These are phyloP conservation scores for Aspergillus unguis DNA, from an alignment of 2,329 filamentous ascomycete genomes.

Conservation along the genomic window DNA sequence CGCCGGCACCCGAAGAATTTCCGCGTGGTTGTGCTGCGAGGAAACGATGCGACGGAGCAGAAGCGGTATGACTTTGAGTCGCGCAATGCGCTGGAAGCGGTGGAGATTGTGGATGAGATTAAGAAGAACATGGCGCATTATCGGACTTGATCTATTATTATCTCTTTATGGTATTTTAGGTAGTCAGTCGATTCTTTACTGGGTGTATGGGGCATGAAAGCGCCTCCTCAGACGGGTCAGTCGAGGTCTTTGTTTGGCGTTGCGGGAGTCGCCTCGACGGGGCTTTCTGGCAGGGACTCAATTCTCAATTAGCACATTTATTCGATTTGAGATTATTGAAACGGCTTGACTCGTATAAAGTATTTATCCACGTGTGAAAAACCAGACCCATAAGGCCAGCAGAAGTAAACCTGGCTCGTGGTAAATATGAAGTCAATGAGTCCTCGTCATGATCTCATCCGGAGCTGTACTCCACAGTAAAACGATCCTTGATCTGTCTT, in stretches of 20 bases:
- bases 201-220: not conserved
- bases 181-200: not conserved
- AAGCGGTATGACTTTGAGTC: conserved; percentile 68
- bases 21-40: conserved; percentile 58
- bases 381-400: too few species aligned
- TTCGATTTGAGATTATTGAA: too few species aligned
- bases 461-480: too few species aligned
- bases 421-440: too few species aligned
- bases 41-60: conserved; percentile 60
- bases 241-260: conserved; percentile 2
- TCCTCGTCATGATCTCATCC: too few species aligned
- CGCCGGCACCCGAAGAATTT: conserved; percentile 64
- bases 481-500: too few species aligned
- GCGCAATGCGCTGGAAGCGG: conserved; percentile 54
- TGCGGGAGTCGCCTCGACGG: not conserved
- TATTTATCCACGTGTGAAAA: too few species aligned
- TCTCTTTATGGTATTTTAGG: conserved; percentile 2
- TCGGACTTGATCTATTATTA: conserved; percentile 28
- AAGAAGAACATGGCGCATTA: conserved; percentile 55
- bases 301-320: too few species aligned
- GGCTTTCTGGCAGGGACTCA: too few species aligned
- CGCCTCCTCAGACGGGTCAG: not conserved
- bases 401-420: too few species aligned
- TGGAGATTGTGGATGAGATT: conserved; percentile 62
- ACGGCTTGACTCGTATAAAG: too few species aligned